These are phyloP conservation scores for Claviceps sp. DNA, from an alignment of 2,329 filamentous ascomycete genomes.

Conservation along the genomic window DNA sequence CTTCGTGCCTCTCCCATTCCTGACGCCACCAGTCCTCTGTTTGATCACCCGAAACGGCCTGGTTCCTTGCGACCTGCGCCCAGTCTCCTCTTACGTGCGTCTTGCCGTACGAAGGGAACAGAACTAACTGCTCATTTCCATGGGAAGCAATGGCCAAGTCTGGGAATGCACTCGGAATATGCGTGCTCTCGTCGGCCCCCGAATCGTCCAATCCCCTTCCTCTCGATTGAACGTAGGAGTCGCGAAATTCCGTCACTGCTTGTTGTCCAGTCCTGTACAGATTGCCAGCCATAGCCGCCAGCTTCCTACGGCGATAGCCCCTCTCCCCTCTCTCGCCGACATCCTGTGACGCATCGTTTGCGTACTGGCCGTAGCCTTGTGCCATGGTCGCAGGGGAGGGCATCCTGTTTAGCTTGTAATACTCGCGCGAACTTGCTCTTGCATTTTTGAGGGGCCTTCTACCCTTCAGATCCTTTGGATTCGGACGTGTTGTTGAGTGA, in stretches of 20 bases:
- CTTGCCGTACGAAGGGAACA: slow-evolving; percentile 90
- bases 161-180: slow-evolving; percentile 66
- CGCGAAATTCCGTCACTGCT: slow-evolving; percentile 44
- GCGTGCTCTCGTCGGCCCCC: slow-evolving; percentile 18
- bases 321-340: slow-evolving; percentile 33
- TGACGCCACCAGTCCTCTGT: slow-evolving; percentile 58
- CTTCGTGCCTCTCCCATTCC: slow-evolving; percentile 68
- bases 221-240: slow-evolving; percentile 44
- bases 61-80: slow-evolving; percentile 16
- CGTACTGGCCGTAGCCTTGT: slow-evolving; percentile 16
- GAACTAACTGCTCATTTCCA: slow-evolving; percentile 80
- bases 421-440: slow-evolving; percentile 18
- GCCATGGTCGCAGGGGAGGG: slow-evolving; percentile 12
- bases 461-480: too few relatives aligned
- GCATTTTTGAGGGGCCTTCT: slow-evolving; percentile 16
- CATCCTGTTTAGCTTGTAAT: slow-evolving; percentile 16
- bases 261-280: slow-evolving; percentile 43
- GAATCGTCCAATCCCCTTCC: slow-evolving; percentile 18
- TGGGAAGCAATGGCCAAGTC: slow-evolving; percentile 68
- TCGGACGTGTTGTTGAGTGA: neutral
- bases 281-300: slow-evolving; percentile 51
- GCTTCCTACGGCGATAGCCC: slow-evolving; percentile 62
- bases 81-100: slow-evolving; percentile 44
- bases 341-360: slow-evolving; percentile 14
- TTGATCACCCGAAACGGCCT: slow-evolving; percentile 19